These are phyloP conservation scores for Seminavis robusta DNA, from an alignment of 108 stramenopile species.

Conservation along the genomic window DNA sequence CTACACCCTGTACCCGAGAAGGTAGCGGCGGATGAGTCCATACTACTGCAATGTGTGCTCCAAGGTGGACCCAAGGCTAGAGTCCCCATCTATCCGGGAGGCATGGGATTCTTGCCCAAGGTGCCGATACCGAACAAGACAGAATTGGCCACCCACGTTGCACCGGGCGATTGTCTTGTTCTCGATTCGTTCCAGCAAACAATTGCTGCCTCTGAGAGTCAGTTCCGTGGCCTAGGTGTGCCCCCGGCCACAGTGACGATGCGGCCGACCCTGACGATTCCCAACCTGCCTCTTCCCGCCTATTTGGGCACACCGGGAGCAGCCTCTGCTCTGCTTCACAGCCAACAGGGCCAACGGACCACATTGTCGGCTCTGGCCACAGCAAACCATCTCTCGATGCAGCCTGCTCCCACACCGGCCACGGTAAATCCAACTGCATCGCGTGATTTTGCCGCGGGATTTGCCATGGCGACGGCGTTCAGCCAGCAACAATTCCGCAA, in stretches of 20 bases:
- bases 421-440: slow-evolving; percentile 14
- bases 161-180: neutral
- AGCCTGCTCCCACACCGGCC: no score
- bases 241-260: neutral
- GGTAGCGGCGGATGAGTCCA: slow-evolving; percentile 41
- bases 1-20: slow-evolving; percentile 52
- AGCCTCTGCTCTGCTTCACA: neutral
- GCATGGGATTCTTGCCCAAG: neutral
- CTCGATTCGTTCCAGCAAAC: slow-evolving; percentile 9
- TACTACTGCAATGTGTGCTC: slow-evolving; percentile 49
- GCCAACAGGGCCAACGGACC: slow-evolving; percentile 1
- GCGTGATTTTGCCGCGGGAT: slow-evolving; percentile 57
- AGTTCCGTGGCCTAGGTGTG: neutral
- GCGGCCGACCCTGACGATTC: no score
- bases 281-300: no score
- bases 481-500: slow-evolving; percentile 34
- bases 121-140: no score
- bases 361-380: slow-evolving; percentile 1
- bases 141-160: neutral
- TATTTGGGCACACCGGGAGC: slow-evolving; percentile 1
- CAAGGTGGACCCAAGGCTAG: slow-evolving; percentile 63
- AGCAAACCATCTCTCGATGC: no score
- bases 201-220: slow-evolving; percentile 8
- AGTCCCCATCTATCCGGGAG: slow-evolving; percentile 50
- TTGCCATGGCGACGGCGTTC: slow-evolving; percentile 49